Evolutionary conservation across 345 rosid species (phyloP).

Genomic region (Lumnitzera littorea): DNA sequence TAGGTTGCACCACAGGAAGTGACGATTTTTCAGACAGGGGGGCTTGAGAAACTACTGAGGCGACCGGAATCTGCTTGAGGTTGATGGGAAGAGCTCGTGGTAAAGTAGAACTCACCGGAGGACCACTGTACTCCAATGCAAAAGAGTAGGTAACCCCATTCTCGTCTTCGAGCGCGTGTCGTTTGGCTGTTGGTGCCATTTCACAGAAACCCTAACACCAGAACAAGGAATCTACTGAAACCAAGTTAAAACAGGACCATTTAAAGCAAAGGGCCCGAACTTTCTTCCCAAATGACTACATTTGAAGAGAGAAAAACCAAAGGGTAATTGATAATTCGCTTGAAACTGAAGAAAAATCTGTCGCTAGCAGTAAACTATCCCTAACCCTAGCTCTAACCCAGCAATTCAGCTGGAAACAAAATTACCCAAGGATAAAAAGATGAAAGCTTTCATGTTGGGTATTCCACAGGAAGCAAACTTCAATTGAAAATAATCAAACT

Average conservation of each 20-base stretch:
- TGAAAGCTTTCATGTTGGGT: too few species aligned
- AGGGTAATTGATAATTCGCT: too few species aligned
- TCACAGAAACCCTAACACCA: constrained; percentile 26
- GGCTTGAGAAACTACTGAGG: constrained; percentile 78
- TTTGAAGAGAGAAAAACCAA: too few species aligned
- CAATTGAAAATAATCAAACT: too few species aligned
- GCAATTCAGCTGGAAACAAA: too few species aligned
- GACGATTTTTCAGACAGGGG: constrained; percentile 43
- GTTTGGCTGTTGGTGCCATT: constrained; percentile 25
- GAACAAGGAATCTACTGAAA: not conserved
- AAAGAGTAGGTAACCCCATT: constrained; percentile 58
- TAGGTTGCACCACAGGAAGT: constrained; percentile 81
- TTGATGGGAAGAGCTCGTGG: constrained; percentile 92
- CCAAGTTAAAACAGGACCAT: not conserved
- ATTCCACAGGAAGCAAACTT: too few species aligned
- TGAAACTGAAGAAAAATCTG: too few species aligned
- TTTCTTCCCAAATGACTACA: too few species aligned
- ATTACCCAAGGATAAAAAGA: too few species aligned
- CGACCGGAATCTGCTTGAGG: constrained; percentile 82
- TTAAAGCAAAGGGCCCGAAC: too few species aligned
- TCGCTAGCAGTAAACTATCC: too few species aligned
- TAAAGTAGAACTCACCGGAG: constrained; percentile 68
- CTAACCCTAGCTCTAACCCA: too few species aligned
- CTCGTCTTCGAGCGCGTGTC: constrained; percentile 18
- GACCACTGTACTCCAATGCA: constrained; percentile 82